A percentile compares a stretch with the other conserved stretches of the same genome.
Conservation (phyloP, 2,329 filamentous ascomycete species). For the Fusarium sp. region DNA sequence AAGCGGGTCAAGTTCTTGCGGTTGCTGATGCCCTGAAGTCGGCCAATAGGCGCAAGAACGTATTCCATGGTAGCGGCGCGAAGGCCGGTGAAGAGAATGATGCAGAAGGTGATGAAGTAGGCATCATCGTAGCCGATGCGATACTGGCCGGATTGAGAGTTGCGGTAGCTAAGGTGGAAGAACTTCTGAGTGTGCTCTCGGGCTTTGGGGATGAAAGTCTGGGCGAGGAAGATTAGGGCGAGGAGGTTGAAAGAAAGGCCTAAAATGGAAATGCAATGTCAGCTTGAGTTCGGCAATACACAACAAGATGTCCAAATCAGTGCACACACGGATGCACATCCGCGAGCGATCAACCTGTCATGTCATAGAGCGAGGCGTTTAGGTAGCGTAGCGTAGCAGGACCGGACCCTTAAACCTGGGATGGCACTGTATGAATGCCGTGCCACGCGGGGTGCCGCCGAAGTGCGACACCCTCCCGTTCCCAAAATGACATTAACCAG, state of each 20-base stretch:
- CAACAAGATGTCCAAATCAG: constrained; percentile 8
- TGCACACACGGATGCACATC: constrained; percentile 18
- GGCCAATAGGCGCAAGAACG: constrained; percentile 81
- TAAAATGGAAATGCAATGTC: constrained; percentile 38
- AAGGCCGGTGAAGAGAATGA: constrained; percentile 87
- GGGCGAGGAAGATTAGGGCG: constrained; percentile 82
- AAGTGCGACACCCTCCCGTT: constrained; percentile 26
- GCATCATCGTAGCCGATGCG: constrained; percentile 82
- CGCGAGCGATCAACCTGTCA: constrained; percentile 19
- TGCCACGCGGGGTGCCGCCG: constrained; percentile 41
- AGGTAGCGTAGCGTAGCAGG: constrained; percentile 23
- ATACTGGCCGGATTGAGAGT: constrained; percentile 75
- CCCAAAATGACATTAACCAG: constrained; percentile 16
- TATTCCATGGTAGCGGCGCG: constrained; percentile 90
- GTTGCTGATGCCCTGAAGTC: constrained; percentile 76
- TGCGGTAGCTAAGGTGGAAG: constrained; percentile 87
- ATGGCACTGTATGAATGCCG: constrained; percentile 26
- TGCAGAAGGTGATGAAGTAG: constrained; percentile 82
- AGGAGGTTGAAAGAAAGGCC: constrained; percentile 89
- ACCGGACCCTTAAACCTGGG: constrained; percentile 21
- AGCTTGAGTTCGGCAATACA: constrained; percentile 33
- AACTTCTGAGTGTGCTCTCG: constrained; percentile 86
- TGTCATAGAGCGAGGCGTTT: constrained; percentile 28
- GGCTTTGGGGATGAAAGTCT: constrained; percentile 84
- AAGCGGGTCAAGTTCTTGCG: constrained; percentile 84